A percentile compares a stretch with the other conserved stretches of the same genome.
Conservation (phyloP, 2,329 filamentous ascomycete species). For the Bipolaris victoriae region DNA sequence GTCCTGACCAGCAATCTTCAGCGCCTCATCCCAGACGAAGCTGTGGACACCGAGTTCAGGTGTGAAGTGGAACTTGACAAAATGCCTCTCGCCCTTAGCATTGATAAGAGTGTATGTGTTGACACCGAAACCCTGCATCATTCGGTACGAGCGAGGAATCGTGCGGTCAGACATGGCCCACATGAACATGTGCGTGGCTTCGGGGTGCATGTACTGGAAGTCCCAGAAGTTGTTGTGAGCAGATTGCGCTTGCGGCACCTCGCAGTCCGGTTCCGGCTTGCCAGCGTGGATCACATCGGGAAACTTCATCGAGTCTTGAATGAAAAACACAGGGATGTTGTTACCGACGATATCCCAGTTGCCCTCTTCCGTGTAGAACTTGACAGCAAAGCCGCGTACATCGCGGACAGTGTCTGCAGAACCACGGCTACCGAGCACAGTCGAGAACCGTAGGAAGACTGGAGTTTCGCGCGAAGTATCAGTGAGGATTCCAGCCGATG, state of each 20-base stretch:
- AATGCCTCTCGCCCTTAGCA: constrained; percentile 69
- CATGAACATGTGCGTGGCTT: constrained; percentile 79
- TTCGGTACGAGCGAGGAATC: constrained; percentile 76
- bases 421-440: constrained; percentile 74
- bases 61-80: constrained; percentile 80
- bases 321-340: constrained; percentile 77
- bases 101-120: constrained; percentile 78
- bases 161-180: constrained; percentile 78
- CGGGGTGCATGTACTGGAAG: constrained; percentile 68
- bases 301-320: constrained; percentile 77
- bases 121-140: constrained; percentile 88
- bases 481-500: constrained; percentile 67
- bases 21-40: constrained; percentile 78
- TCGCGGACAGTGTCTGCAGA: constrained; percentile 84
- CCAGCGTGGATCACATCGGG: constrained; percentile 68
- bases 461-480: constrained; percentile 71
- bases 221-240: constrained; percentile 82
- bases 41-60: constrained; percentile 77
- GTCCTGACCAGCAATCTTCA: constrained; percentile 68
- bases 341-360: constrained; percentile 79
- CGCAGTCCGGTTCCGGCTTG: constrained; percentile 74
- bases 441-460: constrained; percentile 77
- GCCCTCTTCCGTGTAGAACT: constrained; percentile 78
- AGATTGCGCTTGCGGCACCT: constrained; percentile 72
- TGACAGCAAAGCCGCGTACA: constrained; percentile 78